A percentile compares a stretch with the other conserved stretches of the same genome.
These are phyloP conservation scores for Theobroma grandiflorum DNA, from an alignment of 441 rosid species.

Conservation along the genomic window DNA sequence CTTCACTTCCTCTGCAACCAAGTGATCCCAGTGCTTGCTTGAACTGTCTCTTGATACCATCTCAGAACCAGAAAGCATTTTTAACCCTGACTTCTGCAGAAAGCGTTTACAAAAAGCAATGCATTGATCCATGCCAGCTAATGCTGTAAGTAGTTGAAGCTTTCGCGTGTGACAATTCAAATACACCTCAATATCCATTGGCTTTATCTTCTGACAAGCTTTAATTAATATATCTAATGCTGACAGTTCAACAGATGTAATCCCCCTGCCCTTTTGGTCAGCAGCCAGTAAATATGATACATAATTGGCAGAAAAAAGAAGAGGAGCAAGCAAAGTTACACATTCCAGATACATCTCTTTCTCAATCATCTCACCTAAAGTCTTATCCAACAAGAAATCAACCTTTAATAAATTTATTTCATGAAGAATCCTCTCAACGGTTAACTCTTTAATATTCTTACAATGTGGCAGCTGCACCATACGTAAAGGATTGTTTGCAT, in stretches of 20 bases:
- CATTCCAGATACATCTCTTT: conserved; percentile 82
- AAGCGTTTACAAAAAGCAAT: conserved; percentile 45
- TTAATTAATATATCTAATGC: conserved; percentile 75
- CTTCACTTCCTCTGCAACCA: conserved; percentile 88
- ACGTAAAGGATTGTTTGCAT: conserved; percentile 42
- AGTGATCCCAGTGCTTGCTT: conserved; percentile 59
- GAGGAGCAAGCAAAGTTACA: conserved; percentile 77
- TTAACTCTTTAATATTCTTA: conserved; percentile 73
- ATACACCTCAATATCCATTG: conserved; percentile 66
- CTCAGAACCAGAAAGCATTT: conserved; percentile 47
- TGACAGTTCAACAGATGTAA: conserved; percentile 67
- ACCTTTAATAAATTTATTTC: conserved; percentile 83
- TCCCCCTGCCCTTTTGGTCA: conserved; percentile 48
- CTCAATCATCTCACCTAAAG: conserved; percentile 74
- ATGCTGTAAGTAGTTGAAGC: conserved; percentile 75
- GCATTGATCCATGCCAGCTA: conserved; percentile 61
- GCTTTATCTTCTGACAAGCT: conserved; percentile 77
- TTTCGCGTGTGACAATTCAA: conserved; percentile 82
- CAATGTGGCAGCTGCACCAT: conserved; percentile 71
- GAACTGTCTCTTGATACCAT: conserved; percentile 47
- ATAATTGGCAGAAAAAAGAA: conserved; percentile 67
- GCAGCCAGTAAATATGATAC: conserved; percentile 49
- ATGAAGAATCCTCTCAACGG: conserved; percentile 65
- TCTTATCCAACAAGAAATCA: conserved; percentile 80
- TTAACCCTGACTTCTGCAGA: conserved; percentile 42